Evolutionary conservation across 192 early-diverging fungal genomes (phyloP).

Genomic region (Mortierella antarctica): DNA sequence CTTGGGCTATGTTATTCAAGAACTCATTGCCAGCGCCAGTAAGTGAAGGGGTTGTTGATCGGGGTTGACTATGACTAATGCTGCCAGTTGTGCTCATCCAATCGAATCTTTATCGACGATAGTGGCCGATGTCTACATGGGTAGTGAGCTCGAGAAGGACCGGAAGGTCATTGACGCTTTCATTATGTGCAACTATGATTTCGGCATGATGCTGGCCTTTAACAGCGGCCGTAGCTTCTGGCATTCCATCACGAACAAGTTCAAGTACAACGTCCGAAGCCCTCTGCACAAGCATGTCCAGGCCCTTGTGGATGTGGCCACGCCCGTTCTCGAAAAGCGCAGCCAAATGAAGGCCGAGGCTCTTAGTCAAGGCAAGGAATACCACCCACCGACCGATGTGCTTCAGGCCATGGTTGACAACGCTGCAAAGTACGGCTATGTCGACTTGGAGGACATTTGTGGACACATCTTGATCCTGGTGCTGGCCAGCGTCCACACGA

Average conservation of each 20-base stretch:
- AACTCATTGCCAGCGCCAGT: conserved; percentile 54
- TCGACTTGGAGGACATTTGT: conserved; percentile 41
- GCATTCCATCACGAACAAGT: neutral
- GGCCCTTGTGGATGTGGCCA: conserved; percentile 11
- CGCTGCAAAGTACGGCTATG: conserved; percentile 43
- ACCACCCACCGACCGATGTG: conserved; percentile 37
- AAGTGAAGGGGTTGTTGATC: neutral
- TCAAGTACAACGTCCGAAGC: conserved; percentile 17
- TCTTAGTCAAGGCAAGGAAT: neutral
- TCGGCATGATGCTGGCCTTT: conserved; percentile 12
- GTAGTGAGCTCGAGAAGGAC: conserved; percentile 20
- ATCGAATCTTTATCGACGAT: neutral
- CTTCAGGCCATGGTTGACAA: conserved; percentile 50
- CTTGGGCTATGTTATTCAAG: conserved; percentile 28
- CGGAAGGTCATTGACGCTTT: conserved; percentile 32
- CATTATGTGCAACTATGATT: conserved; percentile 26
- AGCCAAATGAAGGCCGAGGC: conserved; percentile 21
- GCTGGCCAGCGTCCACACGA: conserved; percentile 55
- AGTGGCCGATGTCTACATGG: conserved; percentile 46
- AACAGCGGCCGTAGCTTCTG: conserved; percentile 1
- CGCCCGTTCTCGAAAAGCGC: conserved; percentile 30
- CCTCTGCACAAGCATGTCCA: conserved; percentile 21
- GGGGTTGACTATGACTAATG: neutral
- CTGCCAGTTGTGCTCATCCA: neutral
- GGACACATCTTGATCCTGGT: conserved; percentile 48